phyloP scores from a whole-genome alignment of 176 grass and related monocot species.

The Aegilops bicornis region DNA sequence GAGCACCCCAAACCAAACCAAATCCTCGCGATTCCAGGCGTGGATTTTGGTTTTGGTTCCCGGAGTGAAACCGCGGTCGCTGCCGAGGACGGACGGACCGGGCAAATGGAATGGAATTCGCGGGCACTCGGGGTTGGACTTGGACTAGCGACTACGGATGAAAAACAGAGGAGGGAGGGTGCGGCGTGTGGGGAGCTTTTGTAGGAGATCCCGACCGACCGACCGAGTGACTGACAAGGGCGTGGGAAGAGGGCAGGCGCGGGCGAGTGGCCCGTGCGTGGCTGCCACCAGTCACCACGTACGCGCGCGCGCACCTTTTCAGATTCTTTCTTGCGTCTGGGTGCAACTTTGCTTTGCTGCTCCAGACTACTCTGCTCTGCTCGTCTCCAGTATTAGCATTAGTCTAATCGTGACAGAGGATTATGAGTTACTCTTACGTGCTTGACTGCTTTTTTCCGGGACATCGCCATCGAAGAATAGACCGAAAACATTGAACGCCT shows the following conservation, averaged over 20 bases:
- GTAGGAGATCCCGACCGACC: neutral
- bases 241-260: neutral
- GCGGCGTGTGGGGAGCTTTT: constrained; percentile 33
- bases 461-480: neutral
- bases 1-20: neutral
- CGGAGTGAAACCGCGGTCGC: constrained; percentile 34
- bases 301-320: neutral
- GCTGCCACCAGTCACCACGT: constrained; percentile 17
- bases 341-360: neutral
- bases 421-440: neutral
- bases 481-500: neutral
- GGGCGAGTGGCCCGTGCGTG: neutral
- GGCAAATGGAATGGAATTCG: constrained; percentile 16
- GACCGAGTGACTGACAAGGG: neutral
- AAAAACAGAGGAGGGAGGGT: neutral
- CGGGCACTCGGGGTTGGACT: neutral
- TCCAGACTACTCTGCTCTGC: neutral
- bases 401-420: neutral
- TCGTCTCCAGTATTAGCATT: neutral
- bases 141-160: neutral
- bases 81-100: neutral
- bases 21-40: neutral
- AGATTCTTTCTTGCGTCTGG: constrained; percentile 9
- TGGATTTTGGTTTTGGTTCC: neutral
- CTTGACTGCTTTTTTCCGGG: neutral